Conservation (phyloP, 164 flowering plant species). For the Chimonanthus praecox region DNA sequence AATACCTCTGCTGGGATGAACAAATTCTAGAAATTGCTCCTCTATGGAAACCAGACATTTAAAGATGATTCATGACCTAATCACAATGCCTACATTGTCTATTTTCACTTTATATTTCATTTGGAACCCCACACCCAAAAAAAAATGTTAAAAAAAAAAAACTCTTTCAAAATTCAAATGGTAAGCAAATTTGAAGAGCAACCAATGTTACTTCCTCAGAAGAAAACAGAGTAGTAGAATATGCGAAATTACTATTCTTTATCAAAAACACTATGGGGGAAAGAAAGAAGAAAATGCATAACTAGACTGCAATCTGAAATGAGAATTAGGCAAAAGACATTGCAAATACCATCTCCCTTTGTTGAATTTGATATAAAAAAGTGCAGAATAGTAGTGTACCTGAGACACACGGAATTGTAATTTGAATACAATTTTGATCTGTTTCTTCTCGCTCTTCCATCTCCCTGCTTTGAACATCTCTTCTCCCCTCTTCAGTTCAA, state of each 20-base stretch:
- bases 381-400: slow-evolving; percentile 30
- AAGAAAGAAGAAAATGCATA: neutral
- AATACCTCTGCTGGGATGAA: no score
- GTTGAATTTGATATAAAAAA: neutral
- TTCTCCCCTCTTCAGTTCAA: slow-evolving; percentile 16
- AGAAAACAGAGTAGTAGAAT: no score
- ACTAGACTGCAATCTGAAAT: neutral
- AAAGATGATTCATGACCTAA: neutral
- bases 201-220: neutral
- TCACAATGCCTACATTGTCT: neutral
- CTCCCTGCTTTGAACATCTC: slow-evolving; percentile 73
- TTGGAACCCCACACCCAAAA: neutral
- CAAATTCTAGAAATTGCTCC: neutral
- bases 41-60: slow-evolving; percentile 1
- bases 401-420: slow-evolving; percentile 83
- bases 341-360: neutral
- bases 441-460: slow-evolving; percentile 92
- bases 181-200: neutral
- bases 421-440: slow-evolving; percentile 65
- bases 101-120: neutral
- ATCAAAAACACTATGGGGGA: no score
- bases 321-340: neutral
- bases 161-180: neutral
- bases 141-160: no score
- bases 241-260: no score